Evolutionary conservation across 176 grass and related monocot genomes (phyloP).

Genomic region (Triticum turgidum): DNA sequence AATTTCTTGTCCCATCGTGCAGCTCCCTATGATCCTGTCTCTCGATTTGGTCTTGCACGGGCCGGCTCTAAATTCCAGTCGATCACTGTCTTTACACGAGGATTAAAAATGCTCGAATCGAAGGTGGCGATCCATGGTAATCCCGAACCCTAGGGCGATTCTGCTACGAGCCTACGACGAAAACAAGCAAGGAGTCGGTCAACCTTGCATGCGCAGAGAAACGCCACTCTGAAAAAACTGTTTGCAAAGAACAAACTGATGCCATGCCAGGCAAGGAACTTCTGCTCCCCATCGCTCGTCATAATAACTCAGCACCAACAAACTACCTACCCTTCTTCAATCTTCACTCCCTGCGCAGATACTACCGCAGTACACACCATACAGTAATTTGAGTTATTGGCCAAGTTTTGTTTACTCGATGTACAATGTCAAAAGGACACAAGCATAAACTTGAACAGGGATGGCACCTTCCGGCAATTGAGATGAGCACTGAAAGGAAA

Average conservation of each 20-base stretch:
- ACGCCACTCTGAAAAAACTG: not conserved
- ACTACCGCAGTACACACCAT: not conserved
- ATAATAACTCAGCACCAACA: conserved; percentile 26
- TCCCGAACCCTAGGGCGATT: conserved; percentile 25
- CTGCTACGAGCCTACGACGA: not conserved
- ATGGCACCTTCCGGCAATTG: not conserved
- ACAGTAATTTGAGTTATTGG: not conserved
- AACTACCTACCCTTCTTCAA: not conserved
- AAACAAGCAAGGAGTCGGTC: conserved; percentile 36
- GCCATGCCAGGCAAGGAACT: conserved; percentile 7
- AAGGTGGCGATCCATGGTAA: conserved; percentile 26
- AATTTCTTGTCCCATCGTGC: not conserved
- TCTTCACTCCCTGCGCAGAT: not conserved
- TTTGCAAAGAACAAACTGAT: not conserved
- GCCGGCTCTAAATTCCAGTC: conserved; percentile 35
- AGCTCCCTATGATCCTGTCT: conserved; percentile 31
- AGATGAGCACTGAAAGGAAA: conserved; percentile 19
- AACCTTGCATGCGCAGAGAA: conserved; percentile 35
- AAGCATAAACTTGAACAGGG: not conserved
- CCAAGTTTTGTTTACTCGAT: not conserved
- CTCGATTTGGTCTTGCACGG: not conserved
- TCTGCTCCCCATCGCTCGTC: not conserved
- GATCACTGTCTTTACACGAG: conserved; percentile 8
- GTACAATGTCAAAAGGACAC: not conserved
- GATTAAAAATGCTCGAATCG: conserved; percentile 34